Base-by-base conservation (phyloP, 2,329 filamentous ascomycete species). In the Hypoxylon rubiginosum region DNA sequence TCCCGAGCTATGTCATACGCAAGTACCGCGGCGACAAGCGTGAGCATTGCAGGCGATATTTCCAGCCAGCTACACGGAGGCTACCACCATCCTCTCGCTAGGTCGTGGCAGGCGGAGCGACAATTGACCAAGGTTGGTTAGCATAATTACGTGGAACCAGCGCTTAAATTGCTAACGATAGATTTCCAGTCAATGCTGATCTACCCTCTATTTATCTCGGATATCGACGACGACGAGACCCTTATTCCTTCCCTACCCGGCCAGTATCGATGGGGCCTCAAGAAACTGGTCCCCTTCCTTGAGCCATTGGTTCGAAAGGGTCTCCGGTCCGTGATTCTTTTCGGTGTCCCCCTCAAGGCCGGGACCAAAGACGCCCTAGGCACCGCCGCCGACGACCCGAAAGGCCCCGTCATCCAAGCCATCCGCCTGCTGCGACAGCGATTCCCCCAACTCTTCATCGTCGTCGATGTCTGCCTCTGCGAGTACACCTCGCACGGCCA, bases 401-500 rank as follows among this genome's bases (percentile, higher is more conserved):
- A 92, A 70, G 96, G 96, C 39, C 96, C 96, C 17, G 96, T 98
- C 55, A 97, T 98, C 73, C 89, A 90, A 74, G 87, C 89, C 51
- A 97, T 98, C 76, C 91, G 91, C 54, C 86, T 97, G 30, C 86
- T 99, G 62, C 91, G 93, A 72, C 88, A 92, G 70, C 86, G 90
- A 41, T 98, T 97, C 80, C 96, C 96, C 1, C 90, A 93, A 67
- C 87, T 99, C 65, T 98, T 97, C 82, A 93, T 99, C 74, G 90
- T 91, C 71, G 90, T 91, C 65, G 96, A 99, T 78, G 96, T 99
- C 63, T 98, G 96, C 77, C 90, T 99, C 7, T 99, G 96, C 86
- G 96, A 99, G 82, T 99, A 99, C 82, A 99, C 96, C 0, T 96
- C 92, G 6, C 96, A 99, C 79, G 96, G 96, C 48, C 96, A 99